Percentiles rank a stretch among this genome's conserved stretches.
phyloP scores from a whole-genome alignment of 208 protist genomes.

The Leishmania arabica region DNA sequence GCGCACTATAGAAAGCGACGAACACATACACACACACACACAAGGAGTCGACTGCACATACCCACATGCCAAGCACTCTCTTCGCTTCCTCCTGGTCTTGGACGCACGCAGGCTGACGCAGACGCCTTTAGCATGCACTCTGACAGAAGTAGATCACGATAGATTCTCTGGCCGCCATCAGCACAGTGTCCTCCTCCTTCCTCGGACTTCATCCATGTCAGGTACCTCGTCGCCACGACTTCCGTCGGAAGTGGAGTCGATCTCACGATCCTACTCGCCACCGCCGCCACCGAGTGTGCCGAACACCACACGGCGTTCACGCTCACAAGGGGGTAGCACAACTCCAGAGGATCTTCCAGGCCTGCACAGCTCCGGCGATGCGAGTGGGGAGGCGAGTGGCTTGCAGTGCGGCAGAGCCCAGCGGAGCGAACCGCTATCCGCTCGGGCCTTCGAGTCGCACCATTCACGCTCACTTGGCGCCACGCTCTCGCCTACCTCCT shows the following conservation, averaged over 20 bases:
- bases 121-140: neutral
- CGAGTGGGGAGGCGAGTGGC: neutral
- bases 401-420: neutral
- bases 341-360: neutral
- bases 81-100: neutral
- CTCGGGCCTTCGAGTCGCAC: neutral
- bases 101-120: neutral
- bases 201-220: neutral
- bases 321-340: neutral
- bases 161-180: neutral
- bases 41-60: neutral
- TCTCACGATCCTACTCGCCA: neutral
- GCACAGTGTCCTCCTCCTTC: neutral
- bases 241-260: neutral
- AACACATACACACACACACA: neutral
- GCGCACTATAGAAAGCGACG: neutral
- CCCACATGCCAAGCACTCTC: neutral
- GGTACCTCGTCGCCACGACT: neutral
- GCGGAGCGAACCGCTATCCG: neutral
- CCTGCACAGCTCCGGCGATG: neutral
- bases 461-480: neutral
- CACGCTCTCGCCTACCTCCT: neutral
- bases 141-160: neutral
- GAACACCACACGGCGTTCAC: slow-evolving; percentile 16
- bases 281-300: slow-evolving; percentile 9